Evolutionary conservation across 441 rosid species (phyloP).

Genomic region (Hura crepitans): DNA sequence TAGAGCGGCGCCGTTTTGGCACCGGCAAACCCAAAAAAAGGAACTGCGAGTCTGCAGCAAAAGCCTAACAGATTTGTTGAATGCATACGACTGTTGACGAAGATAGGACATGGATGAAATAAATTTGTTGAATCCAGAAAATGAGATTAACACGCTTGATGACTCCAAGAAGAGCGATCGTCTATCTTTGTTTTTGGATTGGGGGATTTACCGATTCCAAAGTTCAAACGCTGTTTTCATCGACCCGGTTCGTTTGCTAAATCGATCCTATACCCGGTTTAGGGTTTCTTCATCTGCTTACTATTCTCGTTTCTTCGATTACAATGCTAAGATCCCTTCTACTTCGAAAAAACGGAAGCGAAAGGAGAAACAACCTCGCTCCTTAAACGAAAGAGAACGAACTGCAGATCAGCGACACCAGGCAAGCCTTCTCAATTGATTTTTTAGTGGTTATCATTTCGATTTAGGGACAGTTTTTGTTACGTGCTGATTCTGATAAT

Average conservation of each 20-base stretch:
- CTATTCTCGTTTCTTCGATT: constrained; percentile 66
- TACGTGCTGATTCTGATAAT: constrained; percentile 1
- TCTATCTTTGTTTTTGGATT: constrained; percentile 41
- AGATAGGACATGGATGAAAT: neutral
- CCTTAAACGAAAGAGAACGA: constrained; percentile 53
- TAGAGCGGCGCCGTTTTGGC: no score
- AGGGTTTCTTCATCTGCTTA: constrained; percentile 55
- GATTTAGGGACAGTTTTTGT: neutral
- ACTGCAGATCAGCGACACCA: constrained; percentile 67
- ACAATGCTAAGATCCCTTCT: constrained; percentile 25
- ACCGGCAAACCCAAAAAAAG: neutral
- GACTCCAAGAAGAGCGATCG: constrained; percentile 26
- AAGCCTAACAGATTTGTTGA: no score
- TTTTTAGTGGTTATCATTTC: neutral
- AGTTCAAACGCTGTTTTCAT: constrained; percentile 45
- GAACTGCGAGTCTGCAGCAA: neutral
- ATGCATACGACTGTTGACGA: no score
- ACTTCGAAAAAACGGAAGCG: constrained; percentile 55
- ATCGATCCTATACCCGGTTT: constrained; percentile 53
- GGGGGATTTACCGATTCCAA: constrained; percentile 53
- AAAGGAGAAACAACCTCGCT: constrained; percentile 36
- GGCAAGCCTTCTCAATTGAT: constrained; percentile 26
- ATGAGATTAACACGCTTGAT: constrained; percentile 29
- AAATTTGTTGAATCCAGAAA: neutral
- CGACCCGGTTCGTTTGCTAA: constrained; percentile 72